A percentile compares a stretch with the other conserved stretches of the same genome.
Conservation (phyloP, 1,284 basidiomycete genomes). For the Xerocomus minutiporus region DNA sequence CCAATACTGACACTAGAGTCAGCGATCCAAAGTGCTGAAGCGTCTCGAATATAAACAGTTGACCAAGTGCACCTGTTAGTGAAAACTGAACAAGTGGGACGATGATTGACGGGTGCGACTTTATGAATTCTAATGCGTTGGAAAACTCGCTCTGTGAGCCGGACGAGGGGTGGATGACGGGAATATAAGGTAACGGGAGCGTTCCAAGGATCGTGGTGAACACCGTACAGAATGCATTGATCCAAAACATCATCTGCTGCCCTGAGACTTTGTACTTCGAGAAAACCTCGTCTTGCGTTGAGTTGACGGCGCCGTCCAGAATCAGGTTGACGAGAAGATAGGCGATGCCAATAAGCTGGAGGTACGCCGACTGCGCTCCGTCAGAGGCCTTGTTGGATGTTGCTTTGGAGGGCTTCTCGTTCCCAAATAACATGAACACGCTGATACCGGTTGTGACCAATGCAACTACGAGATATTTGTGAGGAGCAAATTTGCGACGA, state of each 20-base stretch:
- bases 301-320: conserved; percentile 92
- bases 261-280: conserved; percentile 73
- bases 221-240: conserved; percentile 79
- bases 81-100: conserved; percentile 82
- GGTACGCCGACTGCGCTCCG: conserved; percentile 38
- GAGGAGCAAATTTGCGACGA: conserved; percentile 82
- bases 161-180: conserved; percentile 63
- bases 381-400: conserved; percentile 35
- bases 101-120: conserved; percentile 74
- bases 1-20: conserved; percentile 75
- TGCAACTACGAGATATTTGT: conserved; percentile 92
- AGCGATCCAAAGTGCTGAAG: conserved; percentile 93
- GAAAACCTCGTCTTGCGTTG: conserved; percentile 99
- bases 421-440: conserved; percentile 89
- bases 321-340: conserved; percentile 84
- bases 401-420: conserved; percentile 48
- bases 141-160: conserved; percentile 63
- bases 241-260: conserved; percentile 99
- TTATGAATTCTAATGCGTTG: conserved; percentile 72
- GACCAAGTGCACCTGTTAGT: conserved; percentile 87
- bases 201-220: conserved; percentile 63
- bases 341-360: conserved; percentile 59
- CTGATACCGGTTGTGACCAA: conserved; percentile 93
- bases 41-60: conserved; percentile 98
- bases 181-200: conserved; percentile 70